Base-by-base conservation (phyloP, 805 yeast genomes). In the Saccharomycopsis capsularis region DNA sequence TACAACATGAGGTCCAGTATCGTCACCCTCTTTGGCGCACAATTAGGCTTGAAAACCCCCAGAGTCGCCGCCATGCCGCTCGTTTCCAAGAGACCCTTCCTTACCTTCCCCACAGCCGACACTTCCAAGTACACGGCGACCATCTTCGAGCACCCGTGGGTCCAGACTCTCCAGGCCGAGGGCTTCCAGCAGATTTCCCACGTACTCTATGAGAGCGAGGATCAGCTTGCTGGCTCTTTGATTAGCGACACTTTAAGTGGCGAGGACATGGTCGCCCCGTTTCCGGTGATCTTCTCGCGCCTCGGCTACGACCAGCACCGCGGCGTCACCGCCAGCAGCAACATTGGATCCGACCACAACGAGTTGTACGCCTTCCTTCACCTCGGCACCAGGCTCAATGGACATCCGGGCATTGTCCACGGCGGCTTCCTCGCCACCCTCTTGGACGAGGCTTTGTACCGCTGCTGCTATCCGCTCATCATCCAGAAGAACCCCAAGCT, bases 381-480 rank as follows among this genome's bases (percentile, higher is more conserved):
- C 58, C 62, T 90, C 32, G 96, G 96, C 2, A 61, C 68, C 3
- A 70, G 74, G 34, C 61, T 89, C 35, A 70, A 79, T 4, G 86
- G 90, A 44, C 78, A 76, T 44, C 85, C 82, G 42, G 85, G 85
- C 0, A 78, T 79, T 45, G 76, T 91, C 21, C 95, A 87, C 60
- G 83, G 85, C 57, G 96, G 97, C 3, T 70, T 90, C 2, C 65
- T 86, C 3, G 75, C 95, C 2, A 81, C 95, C 1, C 63, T 91
- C 13, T 55, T 48, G 29, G 51, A 48, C 27, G 51, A 48, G 40
- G 38, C 24, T 5, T 16, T 38, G 3, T 48, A 48, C 23, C 22
- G 48, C 19, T 43, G 51, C 23, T 40, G 41, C 16, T 43, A 37
- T n/a, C 48, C 51, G 15, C 38, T 44, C 23, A 48, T 48, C 11